Evolutionary conservation across 179 eudicot species (phyloP), one percentile per base, ranked within the genome.

Genomic region (Dionaea muscipula): DNA sequence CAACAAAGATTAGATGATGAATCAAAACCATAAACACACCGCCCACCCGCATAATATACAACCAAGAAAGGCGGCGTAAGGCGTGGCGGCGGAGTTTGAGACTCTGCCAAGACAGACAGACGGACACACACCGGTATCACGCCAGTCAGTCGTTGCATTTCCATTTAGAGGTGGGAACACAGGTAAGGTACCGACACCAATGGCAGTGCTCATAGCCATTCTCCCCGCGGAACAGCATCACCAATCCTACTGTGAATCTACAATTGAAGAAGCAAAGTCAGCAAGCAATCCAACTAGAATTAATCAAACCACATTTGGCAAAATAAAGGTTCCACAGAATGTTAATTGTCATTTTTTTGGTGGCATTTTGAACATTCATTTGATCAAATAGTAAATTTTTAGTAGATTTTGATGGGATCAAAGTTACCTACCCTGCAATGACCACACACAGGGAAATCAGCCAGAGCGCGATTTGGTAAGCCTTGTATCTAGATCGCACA

Each of bases 181-280:
- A 86, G 56, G 82, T 89, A 60, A 89, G 47, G 57, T 86, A 78
- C 62, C 78, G 97, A 75, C 97, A 89, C 97, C 97, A 89, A 12
- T 88, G 77, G 26, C 97, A 89, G 39, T 72, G 74, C 24, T 82
- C 76, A 44, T 86, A 81, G n/a, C 73, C 81, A 55, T 81, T 72
- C 41, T 63, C 74, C 28, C 86, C 95, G 20, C 66, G 88, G 52
- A 86, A 81, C 33, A 86, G 75, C 80, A 79, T 35, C 47, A 76
- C 61, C 40, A 83, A 53, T 21, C 78, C 94, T 55, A 71, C 75
- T 2, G 75, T 55, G 33, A 81, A 79, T 65, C 97, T 89, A 74
- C 51, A 56, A 26, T 56, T 40, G 35, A 19, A 41, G 47, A 47
- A 31, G 2, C 25, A 10, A 21, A 45, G 49, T 7, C 20, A 45